Percentiles rank a stretch among this genome's conserved stretches.
Conservation (phyloP, 305 asterid genomes). For the Rubia tinctorum region DNA sequence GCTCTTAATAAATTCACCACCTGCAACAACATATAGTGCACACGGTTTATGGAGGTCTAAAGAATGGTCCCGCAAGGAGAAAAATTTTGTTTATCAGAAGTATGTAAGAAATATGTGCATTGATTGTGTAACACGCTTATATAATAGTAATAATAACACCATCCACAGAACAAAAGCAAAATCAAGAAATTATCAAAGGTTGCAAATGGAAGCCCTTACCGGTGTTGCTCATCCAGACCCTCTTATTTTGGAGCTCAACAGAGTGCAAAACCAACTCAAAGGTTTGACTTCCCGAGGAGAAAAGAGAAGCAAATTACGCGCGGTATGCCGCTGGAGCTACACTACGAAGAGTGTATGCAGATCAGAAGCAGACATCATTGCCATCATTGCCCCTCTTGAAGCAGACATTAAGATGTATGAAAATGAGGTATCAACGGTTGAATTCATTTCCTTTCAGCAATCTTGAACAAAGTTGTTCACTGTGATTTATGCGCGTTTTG, state of each 20-base stretch:
- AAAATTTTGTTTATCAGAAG: conserved; percentile 17
- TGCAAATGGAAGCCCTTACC: conserved; percentile 27
- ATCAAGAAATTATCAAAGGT: conserved; percentile 29
- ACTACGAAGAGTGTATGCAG: conserved; percentile 75
- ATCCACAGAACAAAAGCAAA: not conserved
- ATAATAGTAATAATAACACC: too few species aligned
- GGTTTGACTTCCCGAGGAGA: conserved; percentile 55
- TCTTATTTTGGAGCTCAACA: conserved; percentile 69
- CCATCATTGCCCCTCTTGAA: conserved; percentile 86
- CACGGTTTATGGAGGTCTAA: conserved; percentile 69
- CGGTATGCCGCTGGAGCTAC: conserved; percentile 92
- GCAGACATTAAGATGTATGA: conserved; percentile 81
- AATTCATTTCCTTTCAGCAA: not conserved
- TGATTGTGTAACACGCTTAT: too few species aligned
- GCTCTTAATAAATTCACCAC: conserved; percentile 26
- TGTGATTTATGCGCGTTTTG: conserved; percentile 1
- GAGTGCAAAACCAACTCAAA: conserved; percentile 73
- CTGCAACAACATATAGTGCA: conserved; percentile 79
- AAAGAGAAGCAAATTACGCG: conserved; percentile 75
- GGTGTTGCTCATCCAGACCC: conserved; percentile 63
- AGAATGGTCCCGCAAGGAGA: conserved; percentile 71
- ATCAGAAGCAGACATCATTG: conserved; percentile 66
- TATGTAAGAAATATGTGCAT: not conserved
- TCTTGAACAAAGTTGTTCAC: not conserved
- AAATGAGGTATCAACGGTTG: conserved; percentile 52